Base-by-base conservation (phyloP, 2,329 filamentous ascomycete genomes). In the Periconia sp. region DNA sequence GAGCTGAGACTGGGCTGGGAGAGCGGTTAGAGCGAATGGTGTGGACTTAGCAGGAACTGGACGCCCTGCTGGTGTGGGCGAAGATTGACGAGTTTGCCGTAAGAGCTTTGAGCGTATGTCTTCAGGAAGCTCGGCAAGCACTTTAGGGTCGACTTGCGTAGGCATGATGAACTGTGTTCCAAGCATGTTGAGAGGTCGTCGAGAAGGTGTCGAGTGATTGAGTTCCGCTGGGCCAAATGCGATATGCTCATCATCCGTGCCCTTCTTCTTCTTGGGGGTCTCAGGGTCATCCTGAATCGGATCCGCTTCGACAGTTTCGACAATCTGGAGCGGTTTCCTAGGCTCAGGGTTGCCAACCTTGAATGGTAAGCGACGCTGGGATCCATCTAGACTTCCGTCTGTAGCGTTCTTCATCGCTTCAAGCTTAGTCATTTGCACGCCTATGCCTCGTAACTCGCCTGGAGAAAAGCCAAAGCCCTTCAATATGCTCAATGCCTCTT, bases 131-230 rank as follows among this genome's bases (percentile, higher is more conserved):
- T 95, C 92, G 1, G 89, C 89, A 3, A 97, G 75, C 0, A 96
- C 88, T n/a, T 82, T 79, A 0, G 88, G 86, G 68, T 99, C 94
- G 2, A 90, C 83, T 61, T 96, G 90, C 1, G 84, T 84, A 0
- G 94, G 94, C 62, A 99, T 80, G 45, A 97, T 85, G 65, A 99
- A 99, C 65, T 99, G 94, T 0, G 93, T 96, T 1, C 93, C 91
- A 2, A 85, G 80, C 2, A 91, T 83, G 65, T 97, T 96, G 19
- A 96, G 77, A 1, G 87, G 87, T 57, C 82, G 88, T 19, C 76
- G 88, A 77, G 73, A 84, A 77, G 59, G 76, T 54, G 69, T 89
- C 74, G 65, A 67, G 2, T 64, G 62, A 35, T 72, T 74, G n/a
- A 73, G 67, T 42, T 67, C 60, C 19, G 59, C 49, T 44, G 74